phyloP scores from a whole-genome alignment of 306 rosid genomes.

The Quercus aquifolioides region DNA sequence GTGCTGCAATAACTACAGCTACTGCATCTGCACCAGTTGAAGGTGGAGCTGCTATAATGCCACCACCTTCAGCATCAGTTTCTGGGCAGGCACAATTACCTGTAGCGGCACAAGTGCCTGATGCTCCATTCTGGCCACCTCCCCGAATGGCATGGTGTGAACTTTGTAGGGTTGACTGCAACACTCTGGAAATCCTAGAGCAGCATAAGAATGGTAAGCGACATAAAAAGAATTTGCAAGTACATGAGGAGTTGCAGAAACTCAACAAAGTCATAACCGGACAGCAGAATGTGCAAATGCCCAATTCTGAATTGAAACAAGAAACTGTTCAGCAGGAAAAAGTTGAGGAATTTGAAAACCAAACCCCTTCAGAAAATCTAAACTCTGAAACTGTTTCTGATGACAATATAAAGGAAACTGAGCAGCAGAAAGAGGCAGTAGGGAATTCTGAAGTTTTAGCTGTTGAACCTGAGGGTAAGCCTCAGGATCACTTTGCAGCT shows the following conservation, averaged over 20 bases:
- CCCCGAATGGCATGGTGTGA: slow-evolving; percentile 63
- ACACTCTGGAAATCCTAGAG: slow-evolving; percentile 71
- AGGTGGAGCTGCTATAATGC: slow-evolving; percentile 32
- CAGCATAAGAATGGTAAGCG: slow-evolving; percentile 77
- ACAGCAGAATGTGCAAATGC: slow-evolving; percentile 41
- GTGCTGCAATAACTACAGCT: slow-evolving; percentile 43
- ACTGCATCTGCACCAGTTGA: slow-evolving; percentile 36
- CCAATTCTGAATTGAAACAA: slow-evolving; percentile 43
- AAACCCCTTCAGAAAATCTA: slow-evolving; percentile 22
- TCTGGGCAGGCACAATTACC: slow-evolving; percentile 36
- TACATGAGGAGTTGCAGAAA: slow-evolving; percentile 65
- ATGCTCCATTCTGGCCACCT: slow-evolving; percentile 39
- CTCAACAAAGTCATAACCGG: slow-evolving; percentile 45
- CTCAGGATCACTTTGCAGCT: slow-evolving; percentile 34
- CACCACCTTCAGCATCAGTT: slow-evolving; percentile 42
- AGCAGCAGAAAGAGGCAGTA: slow-evolving; percentile 35
- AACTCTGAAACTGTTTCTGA: slow-evolving; percentile 35
- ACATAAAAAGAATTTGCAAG: slow-evolving; percentile 64
- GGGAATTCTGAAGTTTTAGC: slow-evolving; percentile 41
- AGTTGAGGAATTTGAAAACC: slow-evolving; percentile 40
- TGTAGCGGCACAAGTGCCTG: slow-evolving; percentile 42
- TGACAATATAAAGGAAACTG: slow-evolving; percentile 37
- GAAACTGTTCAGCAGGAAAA: slow-evolving; percentile 42
- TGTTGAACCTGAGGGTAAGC: slow-evolving; percentile 33
- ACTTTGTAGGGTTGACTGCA: slow-evolving; percentile 86